Evolutionary conservation across 768 basidiomycete genomes (phyloP).

Genomic region (Pisolithus tinctorius): DNA sequence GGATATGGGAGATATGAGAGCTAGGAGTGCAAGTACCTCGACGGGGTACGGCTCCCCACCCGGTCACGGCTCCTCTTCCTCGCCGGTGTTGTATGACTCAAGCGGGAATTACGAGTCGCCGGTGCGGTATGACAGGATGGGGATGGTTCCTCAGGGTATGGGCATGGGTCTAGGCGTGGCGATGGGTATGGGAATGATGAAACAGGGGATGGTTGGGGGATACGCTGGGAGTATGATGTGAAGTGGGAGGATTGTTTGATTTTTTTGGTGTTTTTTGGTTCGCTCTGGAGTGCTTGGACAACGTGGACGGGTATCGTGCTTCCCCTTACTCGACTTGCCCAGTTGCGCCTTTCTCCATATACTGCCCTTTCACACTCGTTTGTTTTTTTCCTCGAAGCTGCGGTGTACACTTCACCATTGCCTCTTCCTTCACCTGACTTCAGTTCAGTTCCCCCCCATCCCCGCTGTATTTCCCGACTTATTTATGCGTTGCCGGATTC

Average conservation of each 20-base stretch:
- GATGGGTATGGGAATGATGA: background rate
- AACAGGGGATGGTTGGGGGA: background rate
- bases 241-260: background rate
- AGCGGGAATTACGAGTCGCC: background rate
- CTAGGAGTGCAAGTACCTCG: conserved; percentile 32
- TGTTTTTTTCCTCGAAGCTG: too few species aligned
- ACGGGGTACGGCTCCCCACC: conserved; percentile 27
- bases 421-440: too few species aligned
- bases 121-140: background rate
- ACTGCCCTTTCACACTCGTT: too few species aligned
- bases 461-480: too few species aligned
- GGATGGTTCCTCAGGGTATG: background rate
- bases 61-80: conserved; percentile 11
- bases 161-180: background rate
- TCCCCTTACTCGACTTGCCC: too few species aligned
- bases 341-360: too few species aligned
- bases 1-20: background rate
- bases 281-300: too few species aligned
- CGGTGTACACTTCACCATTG: too few species aligned
- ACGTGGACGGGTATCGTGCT: too few species aligned
- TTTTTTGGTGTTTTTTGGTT: too few species aligned
- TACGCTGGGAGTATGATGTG: background rate
- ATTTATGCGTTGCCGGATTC: too few species aligned
- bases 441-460: too few species aligned
- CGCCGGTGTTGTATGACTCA: conserved; percentile 29